A percentile compares a stretch with the other conserved stretches of the same genome.
phyloP scores from a whole-genome alignment of 768 basidiomycete genomes.

The Tylopilus plumbeoviolaceoides region DNA sequence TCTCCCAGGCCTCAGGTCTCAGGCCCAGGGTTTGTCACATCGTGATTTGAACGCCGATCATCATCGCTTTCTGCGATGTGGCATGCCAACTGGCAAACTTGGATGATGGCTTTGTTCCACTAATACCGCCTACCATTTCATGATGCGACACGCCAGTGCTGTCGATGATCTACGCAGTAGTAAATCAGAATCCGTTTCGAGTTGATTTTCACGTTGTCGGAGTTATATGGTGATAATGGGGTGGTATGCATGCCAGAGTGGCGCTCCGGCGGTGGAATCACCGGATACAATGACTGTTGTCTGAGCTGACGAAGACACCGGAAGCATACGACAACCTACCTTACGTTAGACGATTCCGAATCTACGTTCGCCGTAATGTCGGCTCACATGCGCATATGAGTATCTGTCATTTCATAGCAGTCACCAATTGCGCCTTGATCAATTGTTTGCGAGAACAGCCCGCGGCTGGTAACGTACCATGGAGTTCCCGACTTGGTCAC shows the following conservation, averaged over 20 bases:
- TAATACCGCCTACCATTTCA: neutral
- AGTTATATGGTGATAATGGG: conserved; percentile 2
- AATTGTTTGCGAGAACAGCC: too few relatives aligned
- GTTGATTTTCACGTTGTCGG: conserved; percentile 4
- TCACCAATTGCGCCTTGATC: too few relatives aligned
- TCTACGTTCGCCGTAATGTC: too few relatives aligned
- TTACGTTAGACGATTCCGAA: too few relatives aligned
- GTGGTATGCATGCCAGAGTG: neutral
- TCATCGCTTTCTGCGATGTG: neutral
- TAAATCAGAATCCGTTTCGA: conserved; percentile 7
- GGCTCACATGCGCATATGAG: too few relatives aligned
- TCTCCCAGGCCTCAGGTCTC: neutral
- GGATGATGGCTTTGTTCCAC: neutral
- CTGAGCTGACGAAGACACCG: too few relatives aligned
- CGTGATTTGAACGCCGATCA: neutral
- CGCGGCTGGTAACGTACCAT: too few relatives aligned
- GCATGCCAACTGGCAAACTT: too few relatives aligned
- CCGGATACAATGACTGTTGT: conserved; percentile 10
- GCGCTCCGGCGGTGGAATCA: conserved; percentile 8
- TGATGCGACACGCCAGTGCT: neutral
- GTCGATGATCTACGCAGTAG: conserved; percentile 11
- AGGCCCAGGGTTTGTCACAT: neutral
- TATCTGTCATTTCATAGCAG: neutral
- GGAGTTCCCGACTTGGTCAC: too few relatives aligned
- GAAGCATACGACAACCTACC: neutral